Conservation (phyloP, 2,329 filamentous ascomycete species). For the Exophiala aquamarina region DNA sequence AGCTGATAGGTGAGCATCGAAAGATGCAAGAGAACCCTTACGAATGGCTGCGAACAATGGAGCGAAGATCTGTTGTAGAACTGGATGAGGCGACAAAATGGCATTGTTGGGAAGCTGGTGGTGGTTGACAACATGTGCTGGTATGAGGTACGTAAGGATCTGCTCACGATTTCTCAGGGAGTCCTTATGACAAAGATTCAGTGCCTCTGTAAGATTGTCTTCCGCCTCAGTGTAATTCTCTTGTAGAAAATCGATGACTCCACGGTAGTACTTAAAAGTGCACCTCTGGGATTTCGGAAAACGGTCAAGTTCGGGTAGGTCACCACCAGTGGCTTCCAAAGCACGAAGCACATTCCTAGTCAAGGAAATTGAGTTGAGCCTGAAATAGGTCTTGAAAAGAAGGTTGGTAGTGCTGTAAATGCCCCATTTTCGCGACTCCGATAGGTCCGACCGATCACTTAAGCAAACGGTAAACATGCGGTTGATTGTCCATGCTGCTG, state of each 20-base stretch:
- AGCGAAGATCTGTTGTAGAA: slow-evolving; percentile 73
- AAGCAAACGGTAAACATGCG: slow-evolving; percentile 88
- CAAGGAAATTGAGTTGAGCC: slow-evolving; percentile 81
- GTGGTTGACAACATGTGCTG: slow-evolving; percentile 84
- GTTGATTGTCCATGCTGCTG: slow-evolving; percentile 87
- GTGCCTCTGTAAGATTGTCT: slow-evolving; percentile 75
- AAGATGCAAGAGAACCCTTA: slow-evolving; percentile 75
- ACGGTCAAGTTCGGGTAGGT: slow-evolving; percentile 74
- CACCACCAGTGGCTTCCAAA: slow-evolving; percentile 71
- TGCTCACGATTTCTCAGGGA: slow-evolving; percentile 78
- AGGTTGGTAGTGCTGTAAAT: slow-evolving; percentile 94
- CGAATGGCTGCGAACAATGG: slow-evolving; percentile 79
- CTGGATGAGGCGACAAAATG: slow-evolving; percentile 73
- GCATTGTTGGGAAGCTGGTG: slow-evolving; percentile 75
- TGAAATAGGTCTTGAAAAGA: slow-evolving; percentile 98
- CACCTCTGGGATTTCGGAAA: slow-evolving; percentile 91
- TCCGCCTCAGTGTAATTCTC: slow-evolving; percentile 90
- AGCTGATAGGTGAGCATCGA: slow-evolving; percentile 76
- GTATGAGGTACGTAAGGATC: slow-evolving; percentile 92
- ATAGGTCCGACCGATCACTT: slow-evolving; percentile 64
- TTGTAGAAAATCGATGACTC: slow-evolving; percentile 89
- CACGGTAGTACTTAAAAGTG: slow-evolving; percentile 94
- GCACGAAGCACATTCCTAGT: slow-evolving; percentile 88
- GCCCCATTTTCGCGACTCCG: slow-evolving; percentile 95
- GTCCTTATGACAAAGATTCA: slow-evolving; percentile 73